A percentile compares a stretch with the other conserved stretches of the same genome.
phyloP scores from a whole-genome alignment of 2,329 filamentous ascomycete species.

The Aspergillus felis region DNA sequence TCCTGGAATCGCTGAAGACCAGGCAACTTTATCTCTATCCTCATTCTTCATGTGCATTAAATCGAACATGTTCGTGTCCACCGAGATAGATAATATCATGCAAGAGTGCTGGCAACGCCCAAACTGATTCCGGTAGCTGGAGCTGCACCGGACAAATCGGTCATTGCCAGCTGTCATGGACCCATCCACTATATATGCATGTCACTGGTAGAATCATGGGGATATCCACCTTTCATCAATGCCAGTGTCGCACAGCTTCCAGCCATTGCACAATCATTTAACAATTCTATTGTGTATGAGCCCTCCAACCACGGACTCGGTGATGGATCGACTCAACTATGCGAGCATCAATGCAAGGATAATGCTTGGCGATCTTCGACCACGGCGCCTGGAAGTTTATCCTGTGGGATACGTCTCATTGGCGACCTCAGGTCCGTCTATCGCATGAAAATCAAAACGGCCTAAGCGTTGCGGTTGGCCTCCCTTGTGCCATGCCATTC shows the following conservation, averaged over 20 bases:
- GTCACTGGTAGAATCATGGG: not conserved
- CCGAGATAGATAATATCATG: not conserved
- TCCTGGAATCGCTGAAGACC: not conserved
- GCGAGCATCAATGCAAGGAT: conserved; percentile 3
- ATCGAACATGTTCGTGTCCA: not conserved
- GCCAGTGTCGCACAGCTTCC: not conserved
- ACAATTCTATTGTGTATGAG: not conserved
- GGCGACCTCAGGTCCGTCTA: not conserved
- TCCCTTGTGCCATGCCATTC: not conserved
- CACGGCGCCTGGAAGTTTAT: conserved; percentile 7
- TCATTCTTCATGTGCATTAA: not conserved
- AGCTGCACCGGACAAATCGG: conserved; percentile 8
- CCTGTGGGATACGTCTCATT: not conserved
- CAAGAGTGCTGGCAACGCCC: not conserved
- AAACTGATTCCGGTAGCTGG: not conserved
- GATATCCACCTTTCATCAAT: not conserved
- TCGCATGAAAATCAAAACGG: not conserved
- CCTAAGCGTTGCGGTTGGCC: not conserved
- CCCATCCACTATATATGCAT: conserved; percentile 3
- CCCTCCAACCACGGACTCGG: not conserved
- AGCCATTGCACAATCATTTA: not conserved
- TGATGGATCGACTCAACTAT: conserved; percentile 8
- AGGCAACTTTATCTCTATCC: not conserved
- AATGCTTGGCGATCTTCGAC: not conserved
- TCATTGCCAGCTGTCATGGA: conserved; percentile 12